Base-by-base conservation (phyloP, 805 yeast species). In the Starmerella ratchasimensis region DNA sequence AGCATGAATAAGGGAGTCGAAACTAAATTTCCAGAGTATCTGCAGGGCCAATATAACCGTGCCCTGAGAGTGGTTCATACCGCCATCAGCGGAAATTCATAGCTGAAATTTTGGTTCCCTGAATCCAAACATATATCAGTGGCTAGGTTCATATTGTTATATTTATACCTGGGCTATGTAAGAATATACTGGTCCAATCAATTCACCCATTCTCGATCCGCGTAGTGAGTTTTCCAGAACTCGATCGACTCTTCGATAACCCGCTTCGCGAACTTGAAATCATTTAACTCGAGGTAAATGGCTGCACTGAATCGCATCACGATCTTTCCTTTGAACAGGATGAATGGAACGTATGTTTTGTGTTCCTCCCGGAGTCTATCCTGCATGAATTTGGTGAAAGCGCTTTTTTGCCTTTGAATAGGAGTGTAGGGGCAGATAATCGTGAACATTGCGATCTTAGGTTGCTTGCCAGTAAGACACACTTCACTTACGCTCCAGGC, bases 221-320 rank as follows among this genome's bases (percentile, higher is more conserved):
- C n/a, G n/a, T 9, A 30, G 13, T 9, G 13, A 9, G 8, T 14
- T 15, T 37, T 23, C 36, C 40, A 45, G n/a, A 34, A 38, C 5
- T 54, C 48, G 14, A 66, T 39, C 7, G 54, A 57, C 14, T 58
- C 49, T 19, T 58, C 48, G 23, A 73, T 49, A 2, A 56, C 56
- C 15, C 61, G 58, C 19, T 68, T 61, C 3, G 72, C 76, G 33
- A 57, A 53, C 22, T 60, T 58, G 52, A 63, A 76, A 47, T 77
- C 84, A 5, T 58, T 58, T 13, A 68, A 45, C 32, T 73, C 78
- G 43, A 72, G 68, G 53, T 74, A 77, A 7, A 74, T 56, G 49
- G 74, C 79, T 21, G 74, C 74, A 38, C 76, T 67, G 44, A 74
- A 69, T 43, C 88, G 64, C 19, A 61, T 56, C 56, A 59, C 68